These are phyloP conservation scores for Solanum pimpinellifolium DNA, from an alignment of 257 asterid genomes.

Conservation along the genomic window DNA sequence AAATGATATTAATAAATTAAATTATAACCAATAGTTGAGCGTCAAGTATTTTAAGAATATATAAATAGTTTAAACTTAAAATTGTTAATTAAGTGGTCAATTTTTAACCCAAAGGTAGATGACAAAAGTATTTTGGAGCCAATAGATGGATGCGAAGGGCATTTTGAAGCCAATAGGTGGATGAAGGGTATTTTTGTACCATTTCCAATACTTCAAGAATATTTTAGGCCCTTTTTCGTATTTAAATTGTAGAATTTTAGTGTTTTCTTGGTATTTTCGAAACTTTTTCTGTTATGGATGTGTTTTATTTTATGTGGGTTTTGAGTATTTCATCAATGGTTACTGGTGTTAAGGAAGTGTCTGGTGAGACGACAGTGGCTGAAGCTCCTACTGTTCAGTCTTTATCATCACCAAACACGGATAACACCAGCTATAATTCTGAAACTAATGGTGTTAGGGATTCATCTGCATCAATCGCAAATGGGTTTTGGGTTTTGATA, in stretches of 20 bases:
- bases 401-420: not conserved
- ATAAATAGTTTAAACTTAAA: too few relatives aligned
- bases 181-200: too few relatives aligned
- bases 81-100: too few relatives aligned
- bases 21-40: too few relatives aligned
- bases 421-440: not conserved
- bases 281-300: not conserved
- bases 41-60: too few relatives aligned
- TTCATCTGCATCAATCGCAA: conserved; percentile 13
- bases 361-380: conserved; percentile 52
- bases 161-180: too few relatives aligned
- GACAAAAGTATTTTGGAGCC: too few relatives aligned
- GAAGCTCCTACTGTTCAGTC: conserved; percentile 31
- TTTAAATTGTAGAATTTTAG: not conserved
- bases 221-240: not conserved
- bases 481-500: too few relatives aligned
- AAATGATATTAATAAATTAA: too few relatives aligned
- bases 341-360: conserved; percentile 60
- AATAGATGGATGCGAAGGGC: too few relatives aligned
- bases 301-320: not conserved
- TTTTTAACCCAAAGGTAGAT: too few relatives aligned
- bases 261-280: not conserved
- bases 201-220: too few relatives aligned
- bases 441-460: conserved; percentile 29
- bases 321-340: conserved; percentile 44